Conservation (phyloP, 164 flowering plant species). For the Amborella trichopoda region DNA sequence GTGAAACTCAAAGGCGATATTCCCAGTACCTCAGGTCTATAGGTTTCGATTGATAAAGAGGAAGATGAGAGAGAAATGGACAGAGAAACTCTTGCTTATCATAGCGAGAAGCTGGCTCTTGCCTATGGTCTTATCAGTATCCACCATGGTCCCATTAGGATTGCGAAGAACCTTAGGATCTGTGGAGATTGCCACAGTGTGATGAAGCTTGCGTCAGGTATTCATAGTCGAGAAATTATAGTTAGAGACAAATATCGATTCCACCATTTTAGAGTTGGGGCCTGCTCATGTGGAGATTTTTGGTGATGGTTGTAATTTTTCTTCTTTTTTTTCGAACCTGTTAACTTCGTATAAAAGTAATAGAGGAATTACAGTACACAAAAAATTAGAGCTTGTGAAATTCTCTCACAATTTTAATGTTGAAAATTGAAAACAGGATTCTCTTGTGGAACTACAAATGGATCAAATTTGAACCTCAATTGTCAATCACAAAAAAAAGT, state of each 20-base stretch:
- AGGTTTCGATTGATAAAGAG: no score
- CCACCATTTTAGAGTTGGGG: conserved; percentile 11
- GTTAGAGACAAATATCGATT: conserved; percentile 16
- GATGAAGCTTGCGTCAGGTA: conserved; percentile 10
- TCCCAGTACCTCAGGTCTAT: neutral
- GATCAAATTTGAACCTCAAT: no score
- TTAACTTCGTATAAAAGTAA: neutral
- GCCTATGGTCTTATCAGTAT: conserved; percentile 16
- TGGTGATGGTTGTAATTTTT: conserved; percentile 3
- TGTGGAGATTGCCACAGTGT: conserved; percentile 7
- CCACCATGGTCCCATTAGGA: conserved; percentile 5
- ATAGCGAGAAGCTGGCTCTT: conserved; percentile 12
- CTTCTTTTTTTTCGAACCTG: neutral
- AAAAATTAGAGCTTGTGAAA: neutral
- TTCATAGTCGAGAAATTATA: conserved; percentile 10
- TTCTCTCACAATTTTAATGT: neutral
- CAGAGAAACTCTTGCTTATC: conserved; percentile 3
- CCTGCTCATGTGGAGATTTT: conserved; percentile 14
- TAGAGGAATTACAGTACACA: neutral
- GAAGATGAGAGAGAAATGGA: no score
- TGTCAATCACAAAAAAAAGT: no score
- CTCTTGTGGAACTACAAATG: no score
- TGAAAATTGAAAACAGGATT: no score
- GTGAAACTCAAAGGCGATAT: neutral
- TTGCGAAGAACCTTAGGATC: conserved; percentile 15